These are phyloP conservation scores for Ascomycota sp. DNA, from an alignment of 2,329 filamentous ascomycete species.

Conservation along the genomic window DNA sequence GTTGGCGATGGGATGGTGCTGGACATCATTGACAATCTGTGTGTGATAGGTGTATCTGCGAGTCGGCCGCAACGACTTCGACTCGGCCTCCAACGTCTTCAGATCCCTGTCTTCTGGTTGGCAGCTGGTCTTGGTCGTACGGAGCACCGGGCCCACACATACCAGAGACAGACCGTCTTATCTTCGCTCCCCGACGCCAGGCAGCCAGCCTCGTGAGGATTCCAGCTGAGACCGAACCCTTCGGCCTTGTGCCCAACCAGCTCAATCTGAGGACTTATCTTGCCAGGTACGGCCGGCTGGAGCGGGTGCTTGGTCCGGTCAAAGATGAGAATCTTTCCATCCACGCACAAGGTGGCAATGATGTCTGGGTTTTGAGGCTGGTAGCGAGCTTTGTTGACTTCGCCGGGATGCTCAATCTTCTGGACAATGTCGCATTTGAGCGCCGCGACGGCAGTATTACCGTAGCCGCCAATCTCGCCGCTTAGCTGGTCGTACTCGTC, in stretches of 20 bases:
- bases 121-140: background rate
- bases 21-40: constrained; percentile 87
- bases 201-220: constrained; percentile 56
- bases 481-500: constrained; percentile 78
- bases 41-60: constrained; percentile 70
- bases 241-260: constrained; percentile 69
- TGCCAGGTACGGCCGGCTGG: constrained; percentile 38
- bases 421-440: constrained; percentile 86
- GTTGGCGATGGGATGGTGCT: constrained; percentile 73
- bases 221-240: constrained; percentile 88
- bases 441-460: constrained; percentile 41
- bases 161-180: constrained; percentile 78
- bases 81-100: constrained; percentile 46
- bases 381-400: constrained; percentile 96
- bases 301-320: constrained; percentile 85
- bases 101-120: constrained; percentile 40
- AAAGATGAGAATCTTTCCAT: constrained; percentile 76
- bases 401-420: constrained; percentile 85
- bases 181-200: constrained; percentile 85
- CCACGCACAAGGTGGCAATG: constrained; percentile 76
- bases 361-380: constrained; percentile 94
- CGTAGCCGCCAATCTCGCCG: constrained; percentile 85
- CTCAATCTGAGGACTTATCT: constrained; percentile 60
- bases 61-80: constrained; percentile 45
- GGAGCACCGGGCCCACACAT: constrained; percentile 9